phyloP scores from a whole-genome alignment of 495 filamentous ascomycete species.

The Daldinia childiae region DNA sequence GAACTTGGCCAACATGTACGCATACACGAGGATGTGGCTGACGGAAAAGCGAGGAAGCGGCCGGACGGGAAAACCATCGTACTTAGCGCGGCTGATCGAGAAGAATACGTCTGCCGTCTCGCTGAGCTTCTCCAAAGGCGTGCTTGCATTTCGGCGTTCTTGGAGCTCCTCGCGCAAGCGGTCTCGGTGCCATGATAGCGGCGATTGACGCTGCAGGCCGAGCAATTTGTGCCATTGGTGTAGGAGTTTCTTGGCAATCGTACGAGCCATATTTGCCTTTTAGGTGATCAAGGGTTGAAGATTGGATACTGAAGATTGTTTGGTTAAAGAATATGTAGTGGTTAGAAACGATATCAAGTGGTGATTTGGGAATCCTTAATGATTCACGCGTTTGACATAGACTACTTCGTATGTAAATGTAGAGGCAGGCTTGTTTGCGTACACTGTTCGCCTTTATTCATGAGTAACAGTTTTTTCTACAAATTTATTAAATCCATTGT shows the following conservation, averaged over 20 bases:
- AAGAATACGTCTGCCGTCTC: slow-evolving; percentile 65
- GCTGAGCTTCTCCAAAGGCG: slow-evolving; percentile 54
- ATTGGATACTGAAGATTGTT: not conserved
- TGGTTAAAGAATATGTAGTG: not conserved
- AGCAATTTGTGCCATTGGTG: slow-evolving; percentile 55
- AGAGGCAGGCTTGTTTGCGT: no score
- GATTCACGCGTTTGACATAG: no score
- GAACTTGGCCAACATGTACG: slow-evolving; percentile 63
- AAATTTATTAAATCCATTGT: not conserved
- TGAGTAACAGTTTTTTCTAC: not conserved
- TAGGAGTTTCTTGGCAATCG: slow-evolving; percentile 32
- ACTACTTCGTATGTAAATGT: no score
- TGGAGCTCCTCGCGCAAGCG: slow-evolving; percentile 58
- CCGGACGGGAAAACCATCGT: slow-evolving; percentile 12
- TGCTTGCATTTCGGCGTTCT: slow-evolving; percentile 52
- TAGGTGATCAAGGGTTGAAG: not conserved
- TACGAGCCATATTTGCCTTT: not conserved
- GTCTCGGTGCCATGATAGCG: slow-evolving; percentile 56
- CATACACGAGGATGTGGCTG: slow-evolving; percentile 49
- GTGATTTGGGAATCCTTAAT: no score
- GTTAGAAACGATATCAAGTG: no score
- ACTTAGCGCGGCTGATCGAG: slow-evolving; percentile 55
- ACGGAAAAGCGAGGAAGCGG: slow-evolving; percentile 43
- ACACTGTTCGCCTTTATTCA: no score
- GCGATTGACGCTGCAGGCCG: slow-evolving; percentile 51